Conservation (phyloP, 371 early-diverging fungal genomes). For the Blyttiomyces sp. region DNA sequence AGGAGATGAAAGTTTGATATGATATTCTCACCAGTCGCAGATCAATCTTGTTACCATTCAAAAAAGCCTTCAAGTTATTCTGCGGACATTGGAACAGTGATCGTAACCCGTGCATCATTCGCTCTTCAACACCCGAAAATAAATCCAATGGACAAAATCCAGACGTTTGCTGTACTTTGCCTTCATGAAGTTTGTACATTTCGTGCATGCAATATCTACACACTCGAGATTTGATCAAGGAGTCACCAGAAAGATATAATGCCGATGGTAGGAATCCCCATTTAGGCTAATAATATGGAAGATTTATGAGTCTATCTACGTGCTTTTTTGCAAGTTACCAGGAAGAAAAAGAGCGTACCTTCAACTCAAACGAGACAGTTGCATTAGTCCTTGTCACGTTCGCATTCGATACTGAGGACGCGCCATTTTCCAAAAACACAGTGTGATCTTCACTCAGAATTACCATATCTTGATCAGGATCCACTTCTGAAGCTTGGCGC, state of each 20-base stretch:
- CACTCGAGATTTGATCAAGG: background rate
- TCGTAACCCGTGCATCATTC: slow-evolving; percentile 10
- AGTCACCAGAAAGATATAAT: background rate
- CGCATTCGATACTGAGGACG: too few species aligned
- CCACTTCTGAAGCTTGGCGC: background rate
- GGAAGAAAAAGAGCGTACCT: slow-evolving; percentile 7
- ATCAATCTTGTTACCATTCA: slow-evolving; percentile 2
- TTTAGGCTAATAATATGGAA: slow-evolving; percentile 21
- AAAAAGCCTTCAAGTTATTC: slow-evolving; percentile 23
- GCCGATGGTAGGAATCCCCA: slow-evolving; percentile 28
- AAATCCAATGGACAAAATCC: slow-evolving; percentile 27
- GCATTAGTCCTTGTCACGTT: background rate
- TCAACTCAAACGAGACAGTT: slow-evolving; percentile 21
- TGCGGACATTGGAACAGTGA: slow-evolving; percentile 12
- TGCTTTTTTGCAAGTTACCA: background rate
- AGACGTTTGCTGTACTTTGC: background rate
- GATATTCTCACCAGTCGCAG: too few species aligned
- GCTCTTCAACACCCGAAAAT: slow-evolving; percentile 1
- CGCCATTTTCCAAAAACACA: background rate
- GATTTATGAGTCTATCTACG: too few species aligned
- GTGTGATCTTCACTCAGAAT: slow-evolving; percentile 8
- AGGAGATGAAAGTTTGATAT: background rate
- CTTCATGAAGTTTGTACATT: background rate
- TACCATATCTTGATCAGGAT: background rate
- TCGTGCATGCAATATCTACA: slow-evolving; percentile 28